phyloP scores from a whole-genome alignment of 1,284 basidiomycete genomes.

The Cryptococcus neoformans region DNA sequence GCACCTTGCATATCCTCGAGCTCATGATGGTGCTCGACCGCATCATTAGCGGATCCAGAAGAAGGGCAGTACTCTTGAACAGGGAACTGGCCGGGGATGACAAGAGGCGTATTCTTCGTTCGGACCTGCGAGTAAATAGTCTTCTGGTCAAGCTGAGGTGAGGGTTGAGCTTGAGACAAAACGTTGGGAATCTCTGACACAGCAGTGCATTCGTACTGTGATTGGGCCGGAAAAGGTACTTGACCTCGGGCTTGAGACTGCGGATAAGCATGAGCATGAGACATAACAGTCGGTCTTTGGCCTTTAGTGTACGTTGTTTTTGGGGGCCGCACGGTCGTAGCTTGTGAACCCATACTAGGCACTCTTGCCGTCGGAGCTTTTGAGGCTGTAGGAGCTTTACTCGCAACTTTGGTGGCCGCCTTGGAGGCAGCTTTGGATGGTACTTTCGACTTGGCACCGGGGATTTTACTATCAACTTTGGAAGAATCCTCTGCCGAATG shows the following conservation, averaged over 20 bases:
- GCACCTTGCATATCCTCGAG: too few relatives aligned
- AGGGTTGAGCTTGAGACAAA: not conserved
- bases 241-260: not conserved
- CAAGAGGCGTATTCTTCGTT: constrained; percentile 11
- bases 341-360: not conserved
- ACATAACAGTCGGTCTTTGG: not conserved
- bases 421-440: not conserved
- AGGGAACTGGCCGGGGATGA: constrained; percentile 3
- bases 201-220: not conserved
- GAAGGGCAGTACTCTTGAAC: not conserved
- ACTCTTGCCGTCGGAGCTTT: not conserved
- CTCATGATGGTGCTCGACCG: too few relatives aligned
- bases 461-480: not conserved
- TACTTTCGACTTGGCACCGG: not conserved
- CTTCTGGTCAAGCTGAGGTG: not conserved
- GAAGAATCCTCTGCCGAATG: not conserved
- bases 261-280: not conserved
- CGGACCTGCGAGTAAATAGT: constrained; percentile 12
- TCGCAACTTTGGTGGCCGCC: constrained; percentile 1
- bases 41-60: too few relatives aligned
- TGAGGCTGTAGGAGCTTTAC: constrained; percentile 4
- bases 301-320: too few relatives aligned
- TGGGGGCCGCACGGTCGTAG: not conserved
- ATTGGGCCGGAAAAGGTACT: not conserved
- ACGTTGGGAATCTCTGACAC: not conserved